These are phyloP conservation scores for Kwoniella shandongensis DNA, from an alignment of 768 basidiomycete species.

Conservation along the genomic window DNA sequence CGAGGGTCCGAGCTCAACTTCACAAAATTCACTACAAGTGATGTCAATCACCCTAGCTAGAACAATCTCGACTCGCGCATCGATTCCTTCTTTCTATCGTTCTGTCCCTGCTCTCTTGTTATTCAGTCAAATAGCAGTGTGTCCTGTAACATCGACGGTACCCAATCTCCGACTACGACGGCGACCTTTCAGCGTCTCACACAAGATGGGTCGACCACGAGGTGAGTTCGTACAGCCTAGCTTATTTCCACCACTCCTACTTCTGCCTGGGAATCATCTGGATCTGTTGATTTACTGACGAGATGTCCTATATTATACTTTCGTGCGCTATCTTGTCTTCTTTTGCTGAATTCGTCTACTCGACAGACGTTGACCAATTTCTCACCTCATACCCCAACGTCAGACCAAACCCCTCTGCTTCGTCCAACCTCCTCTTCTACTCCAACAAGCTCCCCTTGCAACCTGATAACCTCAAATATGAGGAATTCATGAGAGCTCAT, in stretches of 20 bases:
- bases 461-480: slow-evolving; percentile 32
- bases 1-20: too few relatives aligned
- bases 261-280: not conserved
- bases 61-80: not conserved
- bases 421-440: slow-evolving; percentile 40
- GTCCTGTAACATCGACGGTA: too few relatives aligned
- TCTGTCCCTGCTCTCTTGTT: not conserved
- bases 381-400: slow-evolving; percentile 26
- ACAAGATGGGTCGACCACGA: slow-evolving; percentile 10
- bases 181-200: not conserved
- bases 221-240: not conserved
- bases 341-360: too few relatives aligned
- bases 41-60: too few relatives aligned
- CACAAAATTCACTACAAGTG: too few relatives aligned
- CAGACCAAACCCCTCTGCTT: not conserved
- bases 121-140: not conserved
- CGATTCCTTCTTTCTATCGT: not conserved
- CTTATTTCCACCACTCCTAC: not conserved
- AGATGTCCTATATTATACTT: too few relatives aligned
- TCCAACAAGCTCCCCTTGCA: slow-evolving; percentile 20
- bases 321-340: too few relatives aligned
- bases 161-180: not conserved
- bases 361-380: slow-evolving; percentile 37
- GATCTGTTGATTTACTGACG: not conserved
- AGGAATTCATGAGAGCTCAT: slow-evolving; percentile 31